Conservation (phyloP, 768 basidiomycete genomes). For the button mushroom (Agaricus bisporus) region DNA sequence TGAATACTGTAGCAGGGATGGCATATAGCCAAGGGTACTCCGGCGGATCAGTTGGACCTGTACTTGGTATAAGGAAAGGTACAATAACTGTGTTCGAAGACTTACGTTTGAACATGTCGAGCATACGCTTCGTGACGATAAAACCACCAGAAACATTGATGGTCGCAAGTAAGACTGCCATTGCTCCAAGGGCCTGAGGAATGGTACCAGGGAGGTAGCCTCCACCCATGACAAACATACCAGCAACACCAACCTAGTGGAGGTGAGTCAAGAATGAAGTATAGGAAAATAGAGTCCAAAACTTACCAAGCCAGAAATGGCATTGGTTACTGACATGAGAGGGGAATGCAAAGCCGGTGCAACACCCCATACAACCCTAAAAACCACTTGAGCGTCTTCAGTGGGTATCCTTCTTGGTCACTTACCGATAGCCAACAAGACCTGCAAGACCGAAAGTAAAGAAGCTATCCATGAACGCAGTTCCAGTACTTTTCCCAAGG, state of each 20-base stretch:
- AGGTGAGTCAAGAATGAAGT: not conserved
- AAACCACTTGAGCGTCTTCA: not conserved
- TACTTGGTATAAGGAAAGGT: not conserved
- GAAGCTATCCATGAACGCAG: slow-evolving; percentile 84
- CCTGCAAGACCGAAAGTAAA: slow-evolving; percentile 87
- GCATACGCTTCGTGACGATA: slow-evolving; percentile 86
- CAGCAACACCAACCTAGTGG: slow-evolving; percentile 66
- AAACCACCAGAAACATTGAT: slow-evolving; percentile 89
- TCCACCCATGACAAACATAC: slow-evolving; percentile 88
- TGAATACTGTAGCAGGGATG: slow-evolving; percentile 75
- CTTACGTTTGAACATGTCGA: slow-evolving; percentile 88
- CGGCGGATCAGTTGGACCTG: slow-evolving; percentile 79
- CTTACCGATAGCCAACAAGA: slow-evolving; percentile 64
- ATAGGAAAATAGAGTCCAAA: not conserved
- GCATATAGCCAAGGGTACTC: slow-evolving; percentile 84
- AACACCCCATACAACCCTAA: slow-evolving; percentile 83
- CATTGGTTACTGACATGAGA: slow-evolving; percentile 88
- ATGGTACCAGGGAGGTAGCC: slow-evolving; percentile 77
- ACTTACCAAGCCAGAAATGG: slow-evolving; percentile 63
- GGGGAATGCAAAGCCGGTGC: slow-evolving; percentile 85
- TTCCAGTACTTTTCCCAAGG: slow-evolving; percentile 74
- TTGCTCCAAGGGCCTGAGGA: slow-evolving; percentile 72
- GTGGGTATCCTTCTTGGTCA: not conserved
- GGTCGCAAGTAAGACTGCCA: slow-evolving; percentile 82
- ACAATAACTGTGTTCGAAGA: not conserved